Evolutionary conservation across 1,139 yeast species (phyloP).

Genomic region (Yamadazyma friedrichii): DNA sequence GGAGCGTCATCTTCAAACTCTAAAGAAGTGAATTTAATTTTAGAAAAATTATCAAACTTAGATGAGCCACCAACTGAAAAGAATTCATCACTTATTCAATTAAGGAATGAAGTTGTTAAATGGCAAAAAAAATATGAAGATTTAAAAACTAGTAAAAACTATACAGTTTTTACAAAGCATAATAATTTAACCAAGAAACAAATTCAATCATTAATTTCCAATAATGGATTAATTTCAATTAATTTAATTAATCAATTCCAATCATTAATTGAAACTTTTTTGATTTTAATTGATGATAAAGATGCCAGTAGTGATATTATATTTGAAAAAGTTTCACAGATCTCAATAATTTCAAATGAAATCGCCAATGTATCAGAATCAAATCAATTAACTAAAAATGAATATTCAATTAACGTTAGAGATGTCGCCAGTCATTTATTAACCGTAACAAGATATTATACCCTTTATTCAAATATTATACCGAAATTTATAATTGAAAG

Average conservation of each 20-base stretch:
- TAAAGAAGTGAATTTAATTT: slow-evolving; percentile 18
- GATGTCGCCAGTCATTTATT: slow-evolving; percentile 76
- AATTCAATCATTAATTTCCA: slow-evolving; percentile 30
- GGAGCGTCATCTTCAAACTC: not conserved
- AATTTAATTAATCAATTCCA: slow-evolving; percentile 45
- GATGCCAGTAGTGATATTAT: slow-evolving; percentile 39
- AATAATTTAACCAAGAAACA: slow-evolving; percentile 24
- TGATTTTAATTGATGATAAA: slow-evolving; percentile 33
- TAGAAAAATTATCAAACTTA: slow-evolving; percentile 20
- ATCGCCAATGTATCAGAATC: slow-evolving; percentile 46
- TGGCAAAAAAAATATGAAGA: slow-evolving; percentile 53
- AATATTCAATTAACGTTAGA: slow-evolving; percentile 46
- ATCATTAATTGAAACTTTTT: slow-evolving; percentile 46
- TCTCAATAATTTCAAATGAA: slow-evolving; percentile 50
- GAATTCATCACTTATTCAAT: slow-evolving; percentile 20
- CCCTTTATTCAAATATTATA: slow-evolving; percentile 58
- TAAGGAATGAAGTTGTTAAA: slow-evolving; percentile 30
- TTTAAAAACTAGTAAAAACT: slow-evolving; percentile 30
- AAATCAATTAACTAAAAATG: slow-evolving; percentile 33
- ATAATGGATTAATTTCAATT: slow-evolving; percentile 46
- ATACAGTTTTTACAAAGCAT: slow-evolving; percentile 20
- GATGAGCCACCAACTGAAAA: slow-evolving; percentile 14
- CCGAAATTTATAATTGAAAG: slow-evolving; percentile 77
- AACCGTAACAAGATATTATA: slow-evolving; percentile 76
- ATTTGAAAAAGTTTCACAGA: slow-evolving; percentile 54